Evolutionary conservation across 1,284 basidiomycete species (phyloP).

Genomic region (Cystobasidium slooffiae): DNA sequence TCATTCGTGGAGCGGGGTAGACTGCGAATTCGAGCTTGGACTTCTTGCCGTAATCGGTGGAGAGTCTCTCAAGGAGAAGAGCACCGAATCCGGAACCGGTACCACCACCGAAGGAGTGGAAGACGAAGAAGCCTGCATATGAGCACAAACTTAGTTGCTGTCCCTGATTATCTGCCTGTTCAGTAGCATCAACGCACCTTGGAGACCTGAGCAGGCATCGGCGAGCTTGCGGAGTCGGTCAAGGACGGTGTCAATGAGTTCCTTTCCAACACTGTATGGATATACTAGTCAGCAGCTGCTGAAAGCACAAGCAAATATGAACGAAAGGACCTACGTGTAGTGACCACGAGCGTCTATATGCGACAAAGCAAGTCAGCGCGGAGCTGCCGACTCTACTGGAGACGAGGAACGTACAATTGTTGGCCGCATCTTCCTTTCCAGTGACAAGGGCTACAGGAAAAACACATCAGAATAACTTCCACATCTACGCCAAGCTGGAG

Average conservation of each 20-base stretch:
- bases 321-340: constrained; percentile 49
- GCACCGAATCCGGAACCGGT: constrained; percentile 99
- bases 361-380: background rate
- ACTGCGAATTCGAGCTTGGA: constrained; percentile 99
- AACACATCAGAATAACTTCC: background rate
- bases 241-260: constrained; percentile 74
- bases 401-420: constrained; percentile 76
- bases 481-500: background rate
- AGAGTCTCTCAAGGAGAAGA: constrained; percentile 91
- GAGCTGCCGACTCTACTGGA: no score
- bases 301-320: background rate
- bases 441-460: constrained; percentile 72
- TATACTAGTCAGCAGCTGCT: background rate
- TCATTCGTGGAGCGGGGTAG: constrained; percentile 92
- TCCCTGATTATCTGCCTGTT: background rate
- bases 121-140: constrained; percentile 84
- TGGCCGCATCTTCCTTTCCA: constrained; percentile 99
- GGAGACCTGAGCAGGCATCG: constrained; percentile 96
- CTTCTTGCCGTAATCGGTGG: constrained; percentile 98
- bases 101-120: constrained; percentile 99
- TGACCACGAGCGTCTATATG: constrained; percentile 89
- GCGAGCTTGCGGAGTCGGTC: constrained; percentile 94
- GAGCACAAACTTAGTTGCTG: background rate
- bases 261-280: constrained; percentile 57
- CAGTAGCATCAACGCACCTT: constrained; percentile 58